phyloP scores from a whole-genome alignment of 768 basidiomycete species.

The Arthromyces matolae region DNA sequence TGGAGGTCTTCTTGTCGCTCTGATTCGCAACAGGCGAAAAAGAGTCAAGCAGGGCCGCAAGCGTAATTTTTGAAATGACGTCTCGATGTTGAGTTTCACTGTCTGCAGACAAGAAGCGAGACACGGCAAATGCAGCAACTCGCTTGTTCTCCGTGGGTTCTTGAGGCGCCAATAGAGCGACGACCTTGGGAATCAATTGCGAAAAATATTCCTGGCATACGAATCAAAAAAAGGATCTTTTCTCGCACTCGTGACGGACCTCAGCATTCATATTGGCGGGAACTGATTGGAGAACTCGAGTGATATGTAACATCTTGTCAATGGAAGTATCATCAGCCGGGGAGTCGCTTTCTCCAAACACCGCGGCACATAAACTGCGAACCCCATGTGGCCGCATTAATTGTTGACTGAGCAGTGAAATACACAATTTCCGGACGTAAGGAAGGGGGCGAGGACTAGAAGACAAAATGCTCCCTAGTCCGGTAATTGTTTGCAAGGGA shows the following conservation, averaged over 20 bases:
- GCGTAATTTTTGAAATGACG: slow-evolving; percentile 34
- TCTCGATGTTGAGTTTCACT: slow-evolving; percentile 23
- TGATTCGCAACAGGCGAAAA: slow-evolving; percentile 28
- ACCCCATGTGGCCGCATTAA: slow-evolving; percentile 70
- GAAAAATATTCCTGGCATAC: slow-evolving; percentile 57
- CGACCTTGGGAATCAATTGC: slow-evolving; percentile 50
- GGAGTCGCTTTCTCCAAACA: slow-evolving; percentile 61
- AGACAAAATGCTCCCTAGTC: slow-evolving; percentile 60
- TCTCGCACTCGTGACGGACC: slow-evolving; percentile 39
- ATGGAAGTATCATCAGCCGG: slow-evolving; percentile 48
- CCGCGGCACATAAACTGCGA: slow-evolving; percentile 60
- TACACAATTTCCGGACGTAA: slow-evolving; percentile 57
- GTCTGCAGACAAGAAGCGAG: slow-evolving; percentile 53
- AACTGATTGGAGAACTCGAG: slow-evolving; percentile 57
- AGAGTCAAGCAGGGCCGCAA: slow-evolving; percentile 51
- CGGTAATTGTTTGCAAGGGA: slow-evolving; percentile 60
- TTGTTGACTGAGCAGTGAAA: slow-evolving; percentile 65
- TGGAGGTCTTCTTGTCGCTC: slow-evolving; percentile 2
- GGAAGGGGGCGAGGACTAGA: slow-evolving; percentile 36
- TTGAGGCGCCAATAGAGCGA: slow-evolving; percentile 45
- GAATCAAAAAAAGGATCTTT: slow-evolving; percentile 2
- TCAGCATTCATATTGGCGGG: slow-evolving; percentile 53
- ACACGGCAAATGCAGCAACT: slow-evolving; percentile 65
- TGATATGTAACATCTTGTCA: slow-evolving; percentile 72
- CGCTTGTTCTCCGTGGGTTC: slow-evolving; percentile 46